Evolutionary conservation across 2,329 filamentous ascomycete genomes (phyloP).

Genomic region (Trichophyton benhamiae): DNA sequence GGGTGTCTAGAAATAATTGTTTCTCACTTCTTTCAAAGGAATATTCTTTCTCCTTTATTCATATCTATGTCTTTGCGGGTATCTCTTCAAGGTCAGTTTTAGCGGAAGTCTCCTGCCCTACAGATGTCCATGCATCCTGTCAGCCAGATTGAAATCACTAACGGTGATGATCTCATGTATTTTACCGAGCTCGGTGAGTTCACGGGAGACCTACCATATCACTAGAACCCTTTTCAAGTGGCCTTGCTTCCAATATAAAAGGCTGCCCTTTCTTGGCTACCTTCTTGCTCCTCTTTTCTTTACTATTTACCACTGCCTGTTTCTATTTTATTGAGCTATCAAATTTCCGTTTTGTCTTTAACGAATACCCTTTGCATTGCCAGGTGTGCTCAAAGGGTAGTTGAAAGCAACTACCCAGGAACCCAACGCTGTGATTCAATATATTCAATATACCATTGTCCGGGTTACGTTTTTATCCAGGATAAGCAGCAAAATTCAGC

Average conservation of each 20-base stretch:
- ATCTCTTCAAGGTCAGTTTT: background rate
- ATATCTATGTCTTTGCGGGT: background rate
- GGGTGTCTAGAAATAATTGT: background rate
- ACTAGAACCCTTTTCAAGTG: background rate
- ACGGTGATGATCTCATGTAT: background rate
- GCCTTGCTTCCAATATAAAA: background rate
- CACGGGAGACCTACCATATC: background rate
- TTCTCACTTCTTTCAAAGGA: background rate
- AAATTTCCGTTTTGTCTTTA: background rate
- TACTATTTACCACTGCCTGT: background rate
- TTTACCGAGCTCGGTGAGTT: background rate
- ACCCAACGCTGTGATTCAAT: background rate
- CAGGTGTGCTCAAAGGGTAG: background rate
- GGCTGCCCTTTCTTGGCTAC: background rate
- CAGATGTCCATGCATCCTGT: background rate
- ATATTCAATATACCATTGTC: background rate
- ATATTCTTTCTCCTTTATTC: background rate
- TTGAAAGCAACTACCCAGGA: background rate
- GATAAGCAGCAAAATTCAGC: background rate
- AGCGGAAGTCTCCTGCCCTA: background rate
- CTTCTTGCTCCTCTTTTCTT: background rate
- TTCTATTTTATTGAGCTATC: background rate
- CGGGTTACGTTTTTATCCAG: background rate
- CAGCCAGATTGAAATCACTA: background rate
- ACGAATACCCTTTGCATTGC: background rate